Base-by-base conservation (phyloP, 345 rosid species). In the Murraya paniculata region DNA sequence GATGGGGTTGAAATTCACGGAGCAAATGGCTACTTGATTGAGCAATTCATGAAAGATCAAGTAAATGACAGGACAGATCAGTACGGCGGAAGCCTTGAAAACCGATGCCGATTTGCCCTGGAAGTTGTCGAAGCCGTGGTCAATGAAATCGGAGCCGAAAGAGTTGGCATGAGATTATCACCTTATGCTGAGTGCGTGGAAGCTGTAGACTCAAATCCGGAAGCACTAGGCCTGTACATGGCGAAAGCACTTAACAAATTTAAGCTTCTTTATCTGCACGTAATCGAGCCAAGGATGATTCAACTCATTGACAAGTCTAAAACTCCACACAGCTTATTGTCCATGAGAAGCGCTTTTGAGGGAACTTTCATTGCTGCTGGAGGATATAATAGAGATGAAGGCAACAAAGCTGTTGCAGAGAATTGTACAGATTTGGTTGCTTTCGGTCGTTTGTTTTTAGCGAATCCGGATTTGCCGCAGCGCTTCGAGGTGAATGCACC, bases 391-490 rank as follows among this genome's bases (percentile, higher is more conserved):
- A 65, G 41, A 58, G 84, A 83, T 50, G 89, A 82, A 35, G 88
- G 86, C 7, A 85, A 81, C 69, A 36, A 57, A 27, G 85, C 84
- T 3, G 59, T 87, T 9, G 84, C 74, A 0, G 81, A 85, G 39
- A 77, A 73, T 35, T 71, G 66, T 3, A 61, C 87, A 1, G 90
- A 41, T 11, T 11, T 41, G 1, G 16, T 41, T 11, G 50, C 50
- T 41, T 41, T 41, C 11, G 48, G 48, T 57, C 81, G 87, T 6
- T 60, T 39, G 36, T 85, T 83, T 73, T 62, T 87, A 73, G 86
- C 85, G 7, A 87, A 85, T 82, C 87, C 88, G 0, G 88, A 83
- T 82, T 82, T 85, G 78, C 88, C 86, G 0, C 77, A 59, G 72
- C 79, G 87, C 60, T 87, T 83, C 55, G 81, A 80, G 67, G 71